Base-by-base conservation (phyloP, 2,329 filamentous ascomycete genomes). In the Hypoxylon sp. region DNA sequence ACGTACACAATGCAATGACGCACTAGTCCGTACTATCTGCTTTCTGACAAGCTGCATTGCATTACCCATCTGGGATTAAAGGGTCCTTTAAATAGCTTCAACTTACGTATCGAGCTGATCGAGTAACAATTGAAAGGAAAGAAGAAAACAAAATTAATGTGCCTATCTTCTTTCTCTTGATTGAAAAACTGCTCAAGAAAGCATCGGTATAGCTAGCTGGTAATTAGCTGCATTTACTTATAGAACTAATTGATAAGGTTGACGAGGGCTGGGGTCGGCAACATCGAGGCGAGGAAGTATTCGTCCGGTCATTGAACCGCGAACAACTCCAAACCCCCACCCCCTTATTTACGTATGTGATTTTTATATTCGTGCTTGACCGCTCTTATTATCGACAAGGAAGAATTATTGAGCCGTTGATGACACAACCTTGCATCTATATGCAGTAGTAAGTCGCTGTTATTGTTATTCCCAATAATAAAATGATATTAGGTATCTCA, bases 1-100 rank as follows among this genome's bases (percentile, higher is more conserved):
- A 70, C 66, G 65, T 70, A 68, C 68, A 70, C 65, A 59, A 64
- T 68, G 62, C 62, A 68, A 68, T 70, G 65, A 70, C 63, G 65
- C 63, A 70, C 62, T 66, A 36, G 63, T 49, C 64, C 49, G 60
- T 62, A 50, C 62, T 63, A 56, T 28, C 17, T 41, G 23, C 23
- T 43, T 38, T 50, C 38, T 56, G 34, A 51, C 57, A 49, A 57
- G 57, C 50, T 64, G 64, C 67, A 70, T 65, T 61, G 55, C 61
- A 53, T 65, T 45, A 28, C 17, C 50, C 19, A 28, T 14, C 50
- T 48, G 14, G 30, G 34, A 50, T 21, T 55, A 38, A 38, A 55
- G 41, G 19, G 46, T 23, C 56, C 41, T 53, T 55, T 25, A 48
- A 50, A 46, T 41, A 60, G 25, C 36, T 45, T 49, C 32, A 25